These are phyloP conservation scores for Leucocoprinus gongylophorus DNA, from an alignment of 1,284 basidiomycete genomes.

Conservation along the genomic window DNA sequence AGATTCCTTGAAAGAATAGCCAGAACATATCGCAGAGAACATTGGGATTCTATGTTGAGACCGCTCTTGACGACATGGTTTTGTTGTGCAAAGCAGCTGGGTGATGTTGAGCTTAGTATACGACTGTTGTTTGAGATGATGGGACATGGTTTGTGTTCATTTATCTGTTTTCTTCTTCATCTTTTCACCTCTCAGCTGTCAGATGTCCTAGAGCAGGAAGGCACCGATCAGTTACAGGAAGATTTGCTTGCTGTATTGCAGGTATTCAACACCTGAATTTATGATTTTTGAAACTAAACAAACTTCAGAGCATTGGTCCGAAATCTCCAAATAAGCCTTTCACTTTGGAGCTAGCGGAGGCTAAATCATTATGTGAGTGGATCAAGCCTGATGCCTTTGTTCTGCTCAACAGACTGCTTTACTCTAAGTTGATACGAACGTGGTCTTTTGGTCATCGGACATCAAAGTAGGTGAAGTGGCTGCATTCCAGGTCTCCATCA, in stretches of 20 bases:
- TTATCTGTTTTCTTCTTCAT: background rate
- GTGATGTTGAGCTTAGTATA: conserved; percentile 69
- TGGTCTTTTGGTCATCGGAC: conserved; percentile 65
- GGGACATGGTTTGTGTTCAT: conserved; percentile 48
- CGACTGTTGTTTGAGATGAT: conserved; percentile 76
- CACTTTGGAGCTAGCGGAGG: conserved; percentile 55
- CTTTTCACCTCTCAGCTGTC: conserved; percentile 7
- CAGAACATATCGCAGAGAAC: conserved; percentile 74
- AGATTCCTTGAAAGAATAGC: conserved; percentile 89
- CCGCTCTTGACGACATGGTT: conserved; percentile 75
- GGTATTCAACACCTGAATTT: conserved; percentile 31
- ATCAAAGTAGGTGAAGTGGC: conserved; percentile 53
- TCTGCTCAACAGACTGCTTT: conserved; percentile 4
- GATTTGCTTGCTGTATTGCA: conserved; percentile 64
- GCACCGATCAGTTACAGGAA: conserved; percentile 46
- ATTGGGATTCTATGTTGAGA: conserved; percentile 65
- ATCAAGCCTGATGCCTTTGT: background rate
- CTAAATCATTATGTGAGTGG: conserved; percentile 54
- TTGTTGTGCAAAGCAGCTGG: conserved; percentile 67
- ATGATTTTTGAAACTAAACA: background rate
- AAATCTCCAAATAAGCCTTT: conserved; percentile 46
- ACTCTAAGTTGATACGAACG: conserved; percentile 50
- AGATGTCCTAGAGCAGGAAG: conserved; percentile 37
- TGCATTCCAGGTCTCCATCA: conserved; percentile 67
- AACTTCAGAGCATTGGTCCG: conserved; percentile 58